Base-by-base conservation (phyloP, 1,139 yeast genomes). In the Sugiyamaella xylanicola region DNA sequence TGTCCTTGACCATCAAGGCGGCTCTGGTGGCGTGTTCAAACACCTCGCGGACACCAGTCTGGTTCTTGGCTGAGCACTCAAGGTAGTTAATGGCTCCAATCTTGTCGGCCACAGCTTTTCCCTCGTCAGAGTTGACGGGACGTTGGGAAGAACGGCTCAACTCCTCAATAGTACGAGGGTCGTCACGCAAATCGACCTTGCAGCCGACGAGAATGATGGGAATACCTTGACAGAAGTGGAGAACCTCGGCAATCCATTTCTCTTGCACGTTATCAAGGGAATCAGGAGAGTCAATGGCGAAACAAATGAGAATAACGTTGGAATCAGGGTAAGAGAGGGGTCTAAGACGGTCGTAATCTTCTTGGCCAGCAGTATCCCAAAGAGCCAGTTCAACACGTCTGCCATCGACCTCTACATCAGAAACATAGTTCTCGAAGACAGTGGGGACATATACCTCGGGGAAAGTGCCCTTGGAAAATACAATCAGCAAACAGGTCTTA, bases 351-450 rank as follows among this genome's bases (percentile, higher is more conserved):
- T 90, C 96, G 74, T 90, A 91, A 77, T 91, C 97, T 79, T 91
- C 97, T 81, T 91, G 97, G 61, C 97, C 97, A 56, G 97, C 97
- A 66, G 97, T 91, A 88, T 91, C 97, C 97, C 97, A 91, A 63
- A 91, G 80, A 21, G 97, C 96, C 75, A 91, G 81, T 73, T 89
- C 96, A 58, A 90, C 96, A 74, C 88, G 88, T 78, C 95, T 86
- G 56, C 97, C 97, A 68, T 91, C 77, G 60, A 91, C 95, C 72
- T 87, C 95, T 56, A 91, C 96, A 70, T 89, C 95, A 48, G 96
- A 93, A 65, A 89, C 96, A 74, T 91, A 90, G 78, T 90, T 90
- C 73, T 91, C 97, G 70, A 91, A 91, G 59, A 91, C 97, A 27
- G 97, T 91, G 66, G 97, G 97, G 51, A 90, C 96, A 72, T 91